Percentiles rank a stretch among this genome's conserved stretches.
These are phyloP conservation scores for Solanum chiquidenum DNA, from an alignment of 257 asterid genomes.

Conservation along the genomic window DNA sequence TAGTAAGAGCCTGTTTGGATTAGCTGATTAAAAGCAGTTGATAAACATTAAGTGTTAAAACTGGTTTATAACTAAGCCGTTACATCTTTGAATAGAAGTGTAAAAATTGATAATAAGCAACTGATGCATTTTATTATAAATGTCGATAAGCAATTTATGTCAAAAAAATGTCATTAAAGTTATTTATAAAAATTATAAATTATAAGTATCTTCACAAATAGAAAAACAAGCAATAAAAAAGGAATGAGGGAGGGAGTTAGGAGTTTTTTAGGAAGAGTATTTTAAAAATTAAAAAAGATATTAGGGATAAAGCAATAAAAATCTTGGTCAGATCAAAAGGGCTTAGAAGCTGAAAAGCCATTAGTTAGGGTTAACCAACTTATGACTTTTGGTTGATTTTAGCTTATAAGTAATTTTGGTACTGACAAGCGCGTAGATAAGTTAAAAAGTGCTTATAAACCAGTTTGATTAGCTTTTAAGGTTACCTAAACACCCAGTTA, in stretches of 20 bases:
- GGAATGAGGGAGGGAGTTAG: background rate
- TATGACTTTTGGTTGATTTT: background rate
- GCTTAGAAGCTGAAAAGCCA: background rate
- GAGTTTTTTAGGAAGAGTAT: background rate
- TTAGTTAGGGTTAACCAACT: background rate
- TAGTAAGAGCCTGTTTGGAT: background rate
- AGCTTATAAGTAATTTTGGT: background rate
- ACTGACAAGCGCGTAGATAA: background rate
- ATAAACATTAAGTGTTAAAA: background rate
- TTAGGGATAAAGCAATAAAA: background rate
- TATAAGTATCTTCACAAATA: background rate
- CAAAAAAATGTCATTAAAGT: background rate
- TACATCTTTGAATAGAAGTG: background rate
- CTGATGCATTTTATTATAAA: background rate
- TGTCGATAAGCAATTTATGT: background rate
- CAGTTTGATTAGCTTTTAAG: background rate
- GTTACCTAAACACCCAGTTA: background rate
- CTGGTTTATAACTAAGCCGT: background rate
- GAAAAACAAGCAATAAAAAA: background rate
- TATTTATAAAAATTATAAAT: background rate
- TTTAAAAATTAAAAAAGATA: background rate
- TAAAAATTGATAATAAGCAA: background rate
- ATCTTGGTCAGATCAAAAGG: background rate
- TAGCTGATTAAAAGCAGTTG: background rate
- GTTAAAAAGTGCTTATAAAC: background rate